Evolutionary conservation across 441 rosid species (phyloP), one percentile per base, ranked within the genome.

Genomic region (Jatropha multifida): DNA sequence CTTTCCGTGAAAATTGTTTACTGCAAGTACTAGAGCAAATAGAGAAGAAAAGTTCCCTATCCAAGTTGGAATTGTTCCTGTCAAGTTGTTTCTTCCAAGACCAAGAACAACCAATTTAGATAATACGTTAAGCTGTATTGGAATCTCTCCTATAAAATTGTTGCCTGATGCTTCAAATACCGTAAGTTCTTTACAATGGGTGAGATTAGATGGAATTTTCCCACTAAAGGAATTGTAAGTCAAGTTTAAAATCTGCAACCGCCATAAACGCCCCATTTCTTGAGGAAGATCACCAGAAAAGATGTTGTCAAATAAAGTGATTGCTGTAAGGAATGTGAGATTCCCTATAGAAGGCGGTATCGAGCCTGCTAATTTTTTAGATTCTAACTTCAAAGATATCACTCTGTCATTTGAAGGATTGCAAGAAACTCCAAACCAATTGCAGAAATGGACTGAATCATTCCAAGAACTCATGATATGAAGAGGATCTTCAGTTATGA

Each of bases 1-100:
- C 69, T 27, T 65, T 26, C 89, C 88, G 0, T 63, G 54, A 5
- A 89, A 75, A 55, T 69, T 74, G 68, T 83, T 85, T 65, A 18
- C 48, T 0, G 66, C 59, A 7, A 86, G 74, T 46, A 64, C 55
- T 14, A 85, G 59, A 9, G 0, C 3, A 0, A 11, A 3, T 27
- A 86, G 81, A 63, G 86, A 79, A 37, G 90, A 82, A n/a, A 84
- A 71, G 17, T 88, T 88, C 3, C 87, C 86, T 2, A 85, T 62
- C 81, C 88, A 83, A 41, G 78, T 7, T 7, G 90, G 88, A 75
- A 88, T 85, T 3, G 7, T 76, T 71, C 92, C 86, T 7, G 85
- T 84, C 41, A 89, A 77, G 27, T 79, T 65, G 69, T 87, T 89
- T 32, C 0, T n/a, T 9, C 76, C 79, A 12, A 87, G 68, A 40